phyloP scores from a whole-genome alignment of 2,329 filamentous ascomycete genomes.

The Dothistroma septosporum region DNA sequence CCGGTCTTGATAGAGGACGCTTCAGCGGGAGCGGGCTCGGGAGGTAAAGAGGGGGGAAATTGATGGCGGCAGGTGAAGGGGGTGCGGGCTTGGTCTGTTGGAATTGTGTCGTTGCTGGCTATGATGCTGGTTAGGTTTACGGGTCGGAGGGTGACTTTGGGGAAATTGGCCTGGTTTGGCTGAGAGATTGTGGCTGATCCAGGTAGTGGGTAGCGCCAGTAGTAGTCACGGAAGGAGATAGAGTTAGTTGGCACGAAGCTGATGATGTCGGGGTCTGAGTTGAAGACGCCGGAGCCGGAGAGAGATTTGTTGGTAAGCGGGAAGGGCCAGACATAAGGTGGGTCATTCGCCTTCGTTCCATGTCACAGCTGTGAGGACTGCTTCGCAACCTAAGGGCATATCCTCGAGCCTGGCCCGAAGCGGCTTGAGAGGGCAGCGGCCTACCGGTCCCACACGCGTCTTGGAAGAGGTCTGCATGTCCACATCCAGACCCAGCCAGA shows the following conservation, averaged over 20 bases:
- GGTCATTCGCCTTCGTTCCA: slow-evolving; percentile 46
- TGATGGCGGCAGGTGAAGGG: slow-evolving; percentile 55
- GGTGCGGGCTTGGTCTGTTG: slow-evolving; percentile 46
- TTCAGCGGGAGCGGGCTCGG: slow-evolving; percentile 39
- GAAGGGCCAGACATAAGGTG: slow-evolving; percentile 39
- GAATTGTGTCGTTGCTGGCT: slow-evolving; percentile 44
- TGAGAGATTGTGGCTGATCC: slow-evolving; percentile 45
- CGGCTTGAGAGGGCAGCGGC: slow-evolving; percentile 47
- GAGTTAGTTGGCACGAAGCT: slow-evolving; percentile 44
- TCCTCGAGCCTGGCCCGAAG: slow-evolving; percentile 40
- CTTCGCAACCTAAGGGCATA: slow-evolving; percentile 54
- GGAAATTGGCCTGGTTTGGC: slow-evolving; percentile 39
- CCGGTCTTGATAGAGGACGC: slow-evolving; percentile 49
- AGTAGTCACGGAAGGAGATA: slow-evolving; percentile 53
- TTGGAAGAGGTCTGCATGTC: slow-evolving; percentile 56
- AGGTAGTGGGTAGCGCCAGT: slow-evolving; percentile 52
- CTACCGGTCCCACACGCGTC: slow-evolving; percentile 52
- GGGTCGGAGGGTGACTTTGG: slow-evolving; percentile 48
- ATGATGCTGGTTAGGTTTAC: slow-evolving; percentile 50
- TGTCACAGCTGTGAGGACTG: slow-evolving; percentile 46
- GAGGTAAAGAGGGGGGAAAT: slow-evolving; percentile 53
- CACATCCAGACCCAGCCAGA: slow-evolving; percentile 31
- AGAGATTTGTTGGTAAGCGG: slow-evolving; percentile 36
- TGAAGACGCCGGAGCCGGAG: slow-evolving; percentile 43
- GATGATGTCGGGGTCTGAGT: slow-evolving; percentile 43